A percentile compares a stretch with the other conserved stretches of the same genome.
Conservation (phyloP, 116 monocot genomes). For the Cymodocea nodosa region DNA sequence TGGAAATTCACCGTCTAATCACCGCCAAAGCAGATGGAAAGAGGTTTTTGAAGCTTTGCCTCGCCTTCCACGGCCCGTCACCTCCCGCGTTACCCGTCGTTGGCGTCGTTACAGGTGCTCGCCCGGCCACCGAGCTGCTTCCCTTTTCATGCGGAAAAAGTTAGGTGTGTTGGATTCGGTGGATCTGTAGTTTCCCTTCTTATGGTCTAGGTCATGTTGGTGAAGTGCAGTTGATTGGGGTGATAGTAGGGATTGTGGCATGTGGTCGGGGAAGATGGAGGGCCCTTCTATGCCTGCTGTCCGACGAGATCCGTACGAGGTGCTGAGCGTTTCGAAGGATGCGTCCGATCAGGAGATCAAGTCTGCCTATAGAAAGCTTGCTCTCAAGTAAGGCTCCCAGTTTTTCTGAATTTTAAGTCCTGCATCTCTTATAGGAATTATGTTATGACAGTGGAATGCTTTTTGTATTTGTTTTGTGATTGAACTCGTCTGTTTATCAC, state of each 20-base stretch:
- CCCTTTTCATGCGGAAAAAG: neutral
- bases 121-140: neutral
- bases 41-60: too few species aligned
- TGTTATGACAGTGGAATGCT: too few species aligned
- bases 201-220: neutral
- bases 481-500: too few species aligned
- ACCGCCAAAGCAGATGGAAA: too few species aligned
- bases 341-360: constrained; percentile 88
- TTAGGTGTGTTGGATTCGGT: neutral
- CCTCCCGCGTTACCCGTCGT: neutral
- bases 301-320: constrained; percentile 77
- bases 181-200: neutral
- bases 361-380: constrained; percentile 76
- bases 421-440: too few species aligned
- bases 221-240: neutral
- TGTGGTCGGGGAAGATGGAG: constrained; percentile 46
- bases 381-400: constrained; percentile 39
- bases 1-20: too few species aligned
- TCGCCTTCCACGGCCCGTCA: too few species aligned
- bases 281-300: constrained; percentile 47
- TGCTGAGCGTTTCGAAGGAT: constrained; percentile 57
- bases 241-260: neutral
- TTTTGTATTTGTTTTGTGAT: too few species aligned
- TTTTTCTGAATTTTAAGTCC: too few species aligned
- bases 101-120: neutral